Conservation (phyloP, 192 early-diverging fungal genomes). For the Pilobolus umbonatus region DNA sequence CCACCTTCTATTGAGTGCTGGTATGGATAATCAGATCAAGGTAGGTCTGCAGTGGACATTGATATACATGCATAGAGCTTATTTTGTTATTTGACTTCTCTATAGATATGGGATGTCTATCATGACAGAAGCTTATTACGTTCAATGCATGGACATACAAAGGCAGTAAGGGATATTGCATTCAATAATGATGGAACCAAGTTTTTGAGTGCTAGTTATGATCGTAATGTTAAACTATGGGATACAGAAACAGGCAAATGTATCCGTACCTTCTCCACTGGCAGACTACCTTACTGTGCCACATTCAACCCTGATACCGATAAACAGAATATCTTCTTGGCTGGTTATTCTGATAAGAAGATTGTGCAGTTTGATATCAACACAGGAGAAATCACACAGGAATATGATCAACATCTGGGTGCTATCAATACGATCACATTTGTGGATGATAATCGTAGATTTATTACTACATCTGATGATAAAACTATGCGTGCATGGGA, state of each 20-base stretch:
- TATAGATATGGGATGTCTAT: conserved; percentile 91
- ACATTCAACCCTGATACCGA: conserved; percentile 87
- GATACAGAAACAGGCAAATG: conserved; percentile 97
- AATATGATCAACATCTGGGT: conserved; percentile 97
- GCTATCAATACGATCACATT: conserved; percentile 97
- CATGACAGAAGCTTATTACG: conserved; percentile 80
- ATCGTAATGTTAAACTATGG: conserved; percentile 93
- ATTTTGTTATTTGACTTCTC: background rate
- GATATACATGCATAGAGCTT: background rate
- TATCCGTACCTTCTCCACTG: conserved; percentile 67
- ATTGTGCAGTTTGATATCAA: conserved; percentile 85
- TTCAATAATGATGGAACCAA: conserved; percentile 82
- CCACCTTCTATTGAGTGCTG: conserved; percentile 83
- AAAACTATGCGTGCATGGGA: conserved; percentile 98
- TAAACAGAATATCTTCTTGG: conserved; percentile 85
- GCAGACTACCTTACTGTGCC: conserved; percentile 82
- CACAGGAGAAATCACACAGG: conserved; percentile 80
- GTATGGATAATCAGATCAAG: conserved; percentile 96
- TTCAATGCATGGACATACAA: conserved; percentile 87
- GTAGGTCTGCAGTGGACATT: conserved; percentile 30
- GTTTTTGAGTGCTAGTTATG: conserved; percentile 88
- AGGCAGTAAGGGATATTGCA: conserved; percentile 87
- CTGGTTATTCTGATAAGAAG: conserved; percentile 91
- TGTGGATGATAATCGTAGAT: conserved; percentile 89
- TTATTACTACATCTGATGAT: conserved; percentile 95